Evolutionary conservation across 176 grass and related monocot species (phyloP).

Genomic region (Saccharum spontaneum): DNA sequence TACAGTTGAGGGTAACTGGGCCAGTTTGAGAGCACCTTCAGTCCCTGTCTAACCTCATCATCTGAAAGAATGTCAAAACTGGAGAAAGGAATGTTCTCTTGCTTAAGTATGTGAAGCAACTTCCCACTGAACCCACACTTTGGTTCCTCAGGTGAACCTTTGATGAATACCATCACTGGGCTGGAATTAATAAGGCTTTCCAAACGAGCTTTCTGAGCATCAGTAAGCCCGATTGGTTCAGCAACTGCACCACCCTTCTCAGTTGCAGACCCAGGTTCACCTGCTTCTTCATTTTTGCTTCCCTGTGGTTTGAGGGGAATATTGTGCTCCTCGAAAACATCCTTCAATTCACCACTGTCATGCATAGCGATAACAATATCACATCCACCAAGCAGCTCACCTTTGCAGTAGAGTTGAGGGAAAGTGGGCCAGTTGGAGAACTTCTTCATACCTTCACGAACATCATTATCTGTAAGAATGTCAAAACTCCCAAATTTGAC

Average conservation of each 20-base stretch:
- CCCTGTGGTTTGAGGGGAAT: constrained; percentile 51
- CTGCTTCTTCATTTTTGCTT: constrained; percentile 35
- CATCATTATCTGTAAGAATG: constrained; percentile 79
- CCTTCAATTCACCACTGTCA: constrained; percentile 83
- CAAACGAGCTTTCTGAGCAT: constrained; percentile 53
- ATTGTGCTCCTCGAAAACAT: constrained; percentile 66
- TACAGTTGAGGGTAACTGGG: constrained; percentile 97
- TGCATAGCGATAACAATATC: constrained; percentile 93
- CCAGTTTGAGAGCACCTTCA: constrained; percentile 87
- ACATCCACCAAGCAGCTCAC: constrained; percentile 88
- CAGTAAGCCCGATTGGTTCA: constrained; percentile 35
- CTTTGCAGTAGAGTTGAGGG: constrained; percentile 91
- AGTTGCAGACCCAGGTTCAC: constrained; percentile 22
- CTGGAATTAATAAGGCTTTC: constrained; percentile 59
- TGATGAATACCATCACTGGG: constrained; percentile 87
- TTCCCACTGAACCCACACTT: constrained; percentile 98
- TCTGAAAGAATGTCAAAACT: constrained; percentile 89
- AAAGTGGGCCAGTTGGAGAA: constrained; percentile 98
- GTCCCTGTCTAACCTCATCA: constrained; percentile 79
- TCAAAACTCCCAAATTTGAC: constrained; percentile 83
- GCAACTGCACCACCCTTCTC: constrained; percentile 29
- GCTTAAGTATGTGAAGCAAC: constrained; percentile 79
- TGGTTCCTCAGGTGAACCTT: constrained; percentile 80
- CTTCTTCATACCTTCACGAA: constrained; percentile 91
- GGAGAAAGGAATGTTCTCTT: constrained; percentile 83